Percentiles rank a stretch among this genome's conserved stretches.
Conservation (phyloP, 495 filamentous ascomycete species). For the Penicillium argentinense region DNA sequence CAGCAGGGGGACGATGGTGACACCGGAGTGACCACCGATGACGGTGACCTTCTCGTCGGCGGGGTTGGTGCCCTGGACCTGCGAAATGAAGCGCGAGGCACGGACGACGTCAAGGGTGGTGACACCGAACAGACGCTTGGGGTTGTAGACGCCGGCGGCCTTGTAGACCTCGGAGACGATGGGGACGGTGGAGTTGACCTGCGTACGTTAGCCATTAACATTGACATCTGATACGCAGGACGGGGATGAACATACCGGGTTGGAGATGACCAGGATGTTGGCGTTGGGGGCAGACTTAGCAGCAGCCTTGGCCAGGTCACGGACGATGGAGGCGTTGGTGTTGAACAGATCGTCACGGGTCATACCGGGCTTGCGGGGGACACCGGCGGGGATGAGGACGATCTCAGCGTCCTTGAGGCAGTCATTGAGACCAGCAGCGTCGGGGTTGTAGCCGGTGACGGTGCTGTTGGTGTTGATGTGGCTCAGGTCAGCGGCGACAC, state of each 20-base stretch:
- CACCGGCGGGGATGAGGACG: conserved; percentile 96
- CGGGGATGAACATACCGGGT: conserved; percentile 62
- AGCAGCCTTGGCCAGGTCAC: conserved; percentile 94
- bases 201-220: background rate
- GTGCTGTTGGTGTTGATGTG: conserved; percentile 99
- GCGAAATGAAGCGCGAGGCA: conserved; percentile 93
- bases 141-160: conserved; percentile 90
- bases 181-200: conserved; percentile 97
- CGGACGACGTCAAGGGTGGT: conserved; percentile 99
- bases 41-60: conserved; percentile 91
- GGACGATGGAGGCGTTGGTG: conserved; percentile 99
- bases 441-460: conserved; percentile 85
- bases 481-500: conserved; percentile 95
- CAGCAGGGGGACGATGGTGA: conserved; percentile 96
- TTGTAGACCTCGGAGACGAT: conserved; percentile 98
- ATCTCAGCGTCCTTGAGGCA: conserved; percentile 85
- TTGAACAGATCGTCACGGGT: conserved; percentile 99
- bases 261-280: conserved; percentile 95
- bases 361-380: conserved; percentile 99
- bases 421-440: conserved; percentile 67
- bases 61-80: conserved; percentile 88
- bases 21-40: conserved; percentile 94
- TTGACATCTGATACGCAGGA: background rate
- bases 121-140: conserved; percentile 97
- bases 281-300: conserved; percentile 87